Conservation (phyloP, 148 eudicot species). For the Fagopyrum tataricum region DNA sequence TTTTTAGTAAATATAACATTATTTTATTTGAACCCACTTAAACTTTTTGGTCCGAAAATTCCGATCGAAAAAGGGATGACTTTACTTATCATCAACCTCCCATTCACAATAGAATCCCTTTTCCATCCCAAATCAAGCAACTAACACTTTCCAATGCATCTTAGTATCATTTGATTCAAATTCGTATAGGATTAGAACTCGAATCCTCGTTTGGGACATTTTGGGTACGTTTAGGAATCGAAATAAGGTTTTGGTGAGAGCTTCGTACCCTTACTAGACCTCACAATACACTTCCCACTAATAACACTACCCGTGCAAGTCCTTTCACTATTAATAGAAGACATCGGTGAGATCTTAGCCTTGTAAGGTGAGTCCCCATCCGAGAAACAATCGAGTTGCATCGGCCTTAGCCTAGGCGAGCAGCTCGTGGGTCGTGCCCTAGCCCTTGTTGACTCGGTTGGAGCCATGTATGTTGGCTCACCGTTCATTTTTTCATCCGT, state of each 20-base stretch:
- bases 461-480: constrained; percentile 42
- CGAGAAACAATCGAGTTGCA: constrained; percentile 4
- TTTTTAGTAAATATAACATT: too few relatives aligned
- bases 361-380: constrained; percentile 15
- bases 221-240: not conserved
- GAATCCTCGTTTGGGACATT: not conserved
- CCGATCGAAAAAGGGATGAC: too few relatives aligned
- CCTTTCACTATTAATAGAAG: constrained; percentile 16
- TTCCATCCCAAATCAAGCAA: not conserved
- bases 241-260: not conserved
- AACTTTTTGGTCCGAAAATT: too few relatives aligned
- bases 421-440: constrained; percentile 12
- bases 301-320: constrained; percentile 9
- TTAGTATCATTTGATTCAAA: not conserved
- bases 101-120: not conserved
- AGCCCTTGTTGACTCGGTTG: constrained; percentile 18
- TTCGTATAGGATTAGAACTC: not conserved
- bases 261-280: constrained; percentile 7
- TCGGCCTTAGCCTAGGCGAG: constrained; percentile 13
- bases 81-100: not conserved
- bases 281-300: constrained; percentile 1
- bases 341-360: constrained; percentile 9
- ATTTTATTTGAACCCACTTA: too few relatives aligned
- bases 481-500: constrained; percentile 18
- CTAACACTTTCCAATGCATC: not conserved